phyloP scores from a whole-genome alignment of 352 stramenopile genomes.

The Globisporangium uncinulatum region DNA sequence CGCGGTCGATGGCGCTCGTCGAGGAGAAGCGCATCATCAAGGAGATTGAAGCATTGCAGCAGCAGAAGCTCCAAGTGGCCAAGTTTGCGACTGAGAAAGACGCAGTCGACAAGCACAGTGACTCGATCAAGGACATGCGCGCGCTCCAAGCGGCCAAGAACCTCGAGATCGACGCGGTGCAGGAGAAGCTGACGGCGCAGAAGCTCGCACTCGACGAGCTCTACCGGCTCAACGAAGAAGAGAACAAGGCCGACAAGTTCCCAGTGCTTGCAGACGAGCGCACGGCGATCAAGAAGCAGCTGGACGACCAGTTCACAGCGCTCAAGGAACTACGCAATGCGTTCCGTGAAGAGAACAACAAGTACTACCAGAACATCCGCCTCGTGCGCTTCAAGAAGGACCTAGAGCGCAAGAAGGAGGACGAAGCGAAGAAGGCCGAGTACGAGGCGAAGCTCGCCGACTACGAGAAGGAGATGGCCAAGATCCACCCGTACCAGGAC shows the following conservation, averaged over 20 bases:
- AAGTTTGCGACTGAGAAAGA: conserved; percentile 80
- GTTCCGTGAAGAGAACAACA: conserved; percentile 93
- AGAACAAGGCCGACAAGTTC: conserved; percentile 86
- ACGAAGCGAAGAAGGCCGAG: conserved; percentile 73
- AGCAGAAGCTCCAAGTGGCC: conserved; percentile 86
- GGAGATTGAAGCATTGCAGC: conserved; percentile 91
- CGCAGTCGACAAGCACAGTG: conserved; percentile 75
- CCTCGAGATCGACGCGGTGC: conserved; percentile 91
- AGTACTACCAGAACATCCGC: conserved; percentile 91
- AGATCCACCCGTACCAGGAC: conserved; percentile 96
- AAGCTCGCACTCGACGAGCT: conserved; percentile 87
- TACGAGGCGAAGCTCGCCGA: conserved; percentile 94
- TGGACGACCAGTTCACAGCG: conserved; percentile 84
- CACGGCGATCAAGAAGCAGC: conserved; percentile 88
- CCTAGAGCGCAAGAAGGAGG: conserved; percentile 75
- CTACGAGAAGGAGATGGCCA: conserved; percentile 94
- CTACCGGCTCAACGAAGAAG: conserved; percentile 84
- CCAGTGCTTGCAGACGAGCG: conserved; percentile 78
- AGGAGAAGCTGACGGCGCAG: conserved; percentile 90
- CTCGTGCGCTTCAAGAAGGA: conserved; percentile 84
- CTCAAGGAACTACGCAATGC: conserved; percentile 86
- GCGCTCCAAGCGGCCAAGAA: conserved; percentile 87
- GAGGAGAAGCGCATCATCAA: conserved; percentile 98
- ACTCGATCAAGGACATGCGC: conserved; percentile 72
- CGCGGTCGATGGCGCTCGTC: conserved; percentile 92